phyloP scores from a whole-genome alignment of 2,329 filamentous ascomycete species.

The Penicillium digitatum region DNA sequence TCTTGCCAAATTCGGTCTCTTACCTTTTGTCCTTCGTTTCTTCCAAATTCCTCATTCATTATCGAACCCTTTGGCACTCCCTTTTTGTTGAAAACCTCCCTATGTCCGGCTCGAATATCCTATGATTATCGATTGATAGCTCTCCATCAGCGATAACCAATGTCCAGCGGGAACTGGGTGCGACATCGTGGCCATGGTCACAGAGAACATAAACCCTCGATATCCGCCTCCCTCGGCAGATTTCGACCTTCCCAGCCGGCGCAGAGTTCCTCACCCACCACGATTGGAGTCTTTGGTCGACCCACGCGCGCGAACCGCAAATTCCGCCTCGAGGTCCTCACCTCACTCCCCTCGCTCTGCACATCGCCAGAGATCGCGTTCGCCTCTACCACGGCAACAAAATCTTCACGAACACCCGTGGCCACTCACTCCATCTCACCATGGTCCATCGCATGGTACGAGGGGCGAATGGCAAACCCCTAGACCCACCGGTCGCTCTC shows the following conservation, averaged over 20 bases:
- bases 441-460: conserved; percentile 17
- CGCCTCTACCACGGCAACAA: conserved; percentile 18
- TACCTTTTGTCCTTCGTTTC: conserved; percentile 9
- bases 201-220: conserved; percentile 39
- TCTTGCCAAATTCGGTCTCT: conserved; percentile 11
- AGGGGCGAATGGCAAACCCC: conserved; percentile 17
- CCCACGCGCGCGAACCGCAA: conserved; percentile 23
- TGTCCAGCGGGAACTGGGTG: conserved; percentile 39
- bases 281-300: conserved; percentile 32
- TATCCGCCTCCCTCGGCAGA: conserved; percentile 32
- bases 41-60: conserved; percentile 2
- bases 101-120: background rate
- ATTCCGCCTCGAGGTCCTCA: conserved; percentile 17
- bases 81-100: conserved; percentile 1
- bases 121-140: conserved; percentile 7
- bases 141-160: conserved; percentile 31
- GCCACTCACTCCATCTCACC: conserved; percentile 16
- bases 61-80: background rate
- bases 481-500: conserved; percentile 20
- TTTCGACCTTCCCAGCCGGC: conserved; percentile 30
- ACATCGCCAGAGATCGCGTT: conserved; percentile 20
- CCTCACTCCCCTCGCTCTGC: conserved; percentile 19
- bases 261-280: conserved; percentile 28
- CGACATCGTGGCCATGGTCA: conserved; percentile 44
- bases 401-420: conserved; percentile 15